Evolutionary conservation across 1,139 yeast genomes (phyloP), one percentile per base, ranked within the genome.

Genomic region (Geotrichum candidum): DNA sequence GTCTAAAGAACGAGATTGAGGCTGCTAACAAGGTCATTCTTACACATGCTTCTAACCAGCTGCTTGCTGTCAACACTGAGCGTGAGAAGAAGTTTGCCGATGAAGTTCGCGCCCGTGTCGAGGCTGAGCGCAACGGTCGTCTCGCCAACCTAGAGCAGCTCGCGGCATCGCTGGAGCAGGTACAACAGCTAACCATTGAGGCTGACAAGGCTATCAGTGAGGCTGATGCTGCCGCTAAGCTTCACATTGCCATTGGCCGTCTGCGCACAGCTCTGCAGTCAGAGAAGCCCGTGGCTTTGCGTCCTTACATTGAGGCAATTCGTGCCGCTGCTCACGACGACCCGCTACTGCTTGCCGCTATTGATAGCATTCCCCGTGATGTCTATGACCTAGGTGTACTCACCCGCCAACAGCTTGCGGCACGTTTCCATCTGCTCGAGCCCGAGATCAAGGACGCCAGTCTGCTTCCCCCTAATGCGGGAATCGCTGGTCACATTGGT

Each of bases 361-460:
- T 75, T 48, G 75, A 74, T 22, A 69, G 84, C 23, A 78, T 87
- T 62, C 80, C 83, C 31, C 74, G 75, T 53, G 82, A 80, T 60
- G 82, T 84, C n/a, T 70, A 72, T 61, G 76, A 80, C 46, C 81
- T 82, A 62, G 87, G 90, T 11, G 80, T 87, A 56, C 78, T 86
- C 66, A 79, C 79, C 51, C 71, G 74, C 23, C 72, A 77, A 22
- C 80, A 78, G 68, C 77, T 83, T 2, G 79, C 82, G 31, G 83
- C 92, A 22, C 94, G 94, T 71, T 81, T 91, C 69, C 84, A 85
- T 68, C 78, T 86, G 64, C 80, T 94, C 65, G 86, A 84, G 23
- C 96, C 96, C 22, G 96, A 92, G 76, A 84, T 94, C 71, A 86
- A 96, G 74, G 84, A 91, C 31, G 94, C 96, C 6, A 86, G 97